Evolutionary conservation across 1,139 yeast species (phyloP).

Genomic region (Pneumocystis jirovecii): DNA sequence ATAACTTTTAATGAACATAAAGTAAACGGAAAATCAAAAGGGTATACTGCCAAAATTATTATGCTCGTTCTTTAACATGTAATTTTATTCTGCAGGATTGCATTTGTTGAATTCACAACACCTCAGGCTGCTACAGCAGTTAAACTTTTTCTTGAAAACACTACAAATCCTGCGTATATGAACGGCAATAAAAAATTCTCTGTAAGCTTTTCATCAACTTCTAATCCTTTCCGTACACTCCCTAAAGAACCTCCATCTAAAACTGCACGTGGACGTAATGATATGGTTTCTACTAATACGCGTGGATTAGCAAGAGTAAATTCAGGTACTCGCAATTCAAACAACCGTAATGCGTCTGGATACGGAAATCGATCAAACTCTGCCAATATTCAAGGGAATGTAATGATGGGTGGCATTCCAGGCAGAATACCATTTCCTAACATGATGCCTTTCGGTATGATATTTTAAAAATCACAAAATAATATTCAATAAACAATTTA

Average conservation of each 20-base stretch:
- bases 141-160: constrained; percentile 8
- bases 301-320: constrained; percentile 5
- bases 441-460: constrained; percentile 7
- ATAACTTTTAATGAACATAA: constrained; percentile 24
- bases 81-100: constrained; percentile 10
- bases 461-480: background rate
- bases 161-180: constrained; percentile 2
- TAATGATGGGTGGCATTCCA: constrained; percentile 5
- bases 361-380: background rate
- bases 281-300: constrained; percentile 5
- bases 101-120: constrained; percentile 11
- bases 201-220: constrained; percentile 11
- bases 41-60: constrained; percentile 13
- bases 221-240: constrained; percentile 16
- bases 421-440: constrained; percentile 8
- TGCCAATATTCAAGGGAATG: constrained; percentile 7
- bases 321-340: constrained; percentile 3
- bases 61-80: background rate
- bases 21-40: constrained; percentile 24
- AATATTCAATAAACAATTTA: background rate
- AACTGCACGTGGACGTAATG: background rate
- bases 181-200: constrained; percentile 4
- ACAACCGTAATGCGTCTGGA: background rate
- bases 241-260: constrained; percentile 16
- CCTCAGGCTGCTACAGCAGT: constrained; percentile 16